Percentiles rank a stretch among this genome's conserved stretches.
Conservation (phyloP, 257 asterid species). For the Coffea eugenioides region DNA sequence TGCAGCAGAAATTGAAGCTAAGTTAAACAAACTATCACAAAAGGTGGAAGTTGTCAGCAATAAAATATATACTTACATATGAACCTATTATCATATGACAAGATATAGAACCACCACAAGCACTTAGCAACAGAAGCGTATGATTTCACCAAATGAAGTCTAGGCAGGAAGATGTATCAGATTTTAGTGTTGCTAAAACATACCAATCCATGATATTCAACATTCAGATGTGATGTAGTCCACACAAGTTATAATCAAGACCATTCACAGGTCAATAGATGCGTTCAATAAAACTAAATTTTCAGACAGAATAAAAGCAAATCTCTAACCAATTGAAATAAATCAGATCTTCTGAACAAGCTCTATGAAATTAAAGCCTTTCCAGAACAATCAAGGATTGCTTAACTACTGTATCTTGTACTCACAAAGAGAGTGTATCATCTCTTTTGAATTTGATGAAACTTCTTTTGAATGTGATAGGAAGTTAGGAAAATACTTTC, state of each 20-base stretch:
- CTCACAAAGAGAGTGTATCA: neutral
- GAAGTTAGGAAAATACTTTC: neutral
- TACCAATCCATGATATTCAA: neutral
- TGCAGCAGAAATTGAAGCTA: neutral
- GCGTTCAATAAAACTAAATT: too few species aligned
- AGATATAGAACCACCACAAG: neutral
- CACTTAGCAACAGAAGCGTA: neutral
- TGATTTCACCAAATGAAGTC: neutral
- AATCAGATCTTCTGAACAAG: neutral
- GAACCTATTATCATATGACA: too few species aligned
- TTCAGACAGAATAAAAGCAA: too few species aligned
- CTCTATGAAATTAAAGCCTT: neutral
- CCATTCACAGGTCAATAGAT: neutral
- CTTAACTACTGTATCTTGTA: neutral
- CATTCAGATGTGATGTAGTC: neutral
- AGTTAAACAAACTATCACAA: neutral
- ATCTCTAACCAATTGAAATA: neutral
- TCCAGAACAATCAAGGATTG: neutral
- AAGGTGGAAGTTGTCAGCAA: neutral
- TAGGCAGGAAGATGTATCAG: too few species aligned
- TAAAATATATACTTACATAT: too few species aligned
- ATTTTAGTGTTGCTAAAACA: too few species aligned
- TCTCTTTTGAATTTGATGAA: neutral
- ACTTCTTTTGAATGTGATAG: neutral
- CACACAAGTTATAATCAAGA: neutral